Conservation (phyloP, 345 rosid species). For the Populus tremula region DNA sequence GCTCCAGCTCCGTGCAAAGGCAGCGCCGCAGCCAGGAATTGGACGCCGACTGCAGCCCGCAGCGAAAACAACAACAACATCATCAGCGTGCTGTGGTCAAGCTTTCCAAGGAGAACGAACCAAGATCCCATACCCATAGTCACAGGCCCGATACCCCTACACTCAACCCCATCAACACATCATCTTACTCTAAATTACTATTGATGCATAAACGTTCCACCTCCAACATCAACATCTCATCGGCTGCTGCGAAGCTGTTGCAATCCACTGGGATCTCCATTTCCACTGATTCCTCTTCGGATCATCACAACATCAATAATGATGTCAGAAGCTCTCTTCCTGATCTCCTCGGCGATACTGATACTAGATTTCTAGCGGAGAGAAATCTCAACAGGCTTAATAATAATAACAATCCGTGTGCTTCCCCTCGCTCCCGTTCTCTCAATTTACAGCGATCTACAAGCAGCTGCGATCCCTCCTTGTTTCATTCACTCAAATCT, state of each 20-base stretch:
- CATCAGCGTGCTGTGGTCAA: slow-evolving; percentile 29
- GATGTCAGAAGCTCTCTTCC: slow-evolving; percentile 38
- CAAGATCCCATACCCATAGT: slow-evolving; percentile 3
- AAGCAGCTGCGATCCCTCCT: slow-evolving; percentile 8
- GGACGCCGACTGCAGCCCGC: slow-evolving; percentile 7
- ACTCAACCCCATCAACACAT: neutral
- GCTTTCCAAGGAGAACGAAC: slow-evolving; percentile 33
- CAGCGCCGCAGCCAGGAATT: neutral
- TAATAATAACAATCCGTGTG: neutral
- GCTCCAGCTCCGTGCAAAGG: slow-evolving; percentile 9
- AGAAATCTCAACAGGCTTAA: slow-evolving; percentile 30
- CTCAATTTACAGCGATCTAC: slow-evolving; percentile 30
- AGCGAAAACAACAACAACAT: slow-evolving; percentile 16
- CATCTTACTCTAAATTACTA: slow-evolving; percentile 32
- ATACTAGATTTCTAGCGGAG: slow-evolving; percentile 29
- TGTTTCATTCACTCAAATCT: slow-evolving; percentile 21
- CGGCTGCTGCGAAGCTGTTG: slow-evolving; percentile 70
- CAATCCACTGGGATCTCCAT: slow-evolving; percentile 39
- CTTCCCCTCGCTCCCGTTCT: slow-evolving; percentile 38
- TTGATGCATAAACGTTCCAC: slow-evolving; percentile 31
- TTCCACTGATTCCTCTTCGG: slow-evolving; percentile 12
- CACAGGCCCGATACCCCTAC: slow-evolving; percentile 36
- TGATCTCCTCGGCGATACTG: slow-evolving; percentile 24
- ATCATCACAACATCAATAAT: neutral
- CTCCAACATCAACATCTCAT: slow-evolving; percentile 11